Evolutionary conservation across 2,329 filamentous ascomycete species (phyloP).

Genomic region (Fusarium pseudoanthophilum): DNA sequence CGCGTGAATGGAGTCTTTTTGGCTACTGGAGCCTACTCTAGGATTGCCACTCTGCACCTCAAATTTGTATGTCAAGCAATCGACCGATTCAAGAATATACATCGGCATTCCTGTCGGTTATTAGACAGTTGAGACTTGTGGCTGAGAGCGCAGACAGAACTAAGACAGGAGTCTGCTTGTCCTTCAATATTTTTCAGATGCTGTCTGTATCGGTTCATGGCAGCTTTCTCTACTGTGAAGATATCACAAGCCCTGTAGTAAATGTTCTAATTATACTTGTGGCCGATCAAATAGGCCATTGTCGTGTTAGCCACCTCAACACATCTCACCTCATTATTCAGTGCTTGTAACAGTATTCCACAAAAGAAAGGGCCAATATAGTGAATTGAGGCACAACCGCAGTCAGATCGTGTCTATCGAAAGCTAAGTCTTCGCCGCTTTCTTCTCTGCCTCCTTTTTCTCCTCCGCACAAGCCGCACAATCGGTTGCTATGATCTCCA

Average conservation of each 20-base stretch:
- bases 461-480: neutral
- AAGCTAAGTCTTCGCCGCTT: neutral
- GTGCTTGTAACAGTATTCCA: neutral
- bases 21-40: too few species aligned
- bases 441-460: neutral
- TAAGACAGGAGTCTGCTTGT: neutral
- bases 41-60: too few species aligned
- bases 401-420: too few species aligned
- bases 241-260: neutral
- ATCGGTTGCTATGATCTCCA: neutral
- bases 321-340: too few species aligned
- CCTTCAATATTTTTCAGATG: neutral
- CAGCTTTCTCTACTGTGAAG: accelerated
- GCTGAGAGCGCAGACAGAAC: too few species aligned
- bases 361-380: neutral
- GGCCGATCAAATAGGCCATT: accelerated
- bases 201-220: neutral
- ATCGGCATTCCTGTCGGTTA: accelerated
- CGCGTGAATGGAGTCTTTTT: too few species aligned
- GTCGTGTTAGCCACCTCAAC: too few species aligned
- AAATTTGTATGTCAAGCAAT: too few species aligned
- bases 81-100: accelerated
- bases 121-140: too few species aligned
- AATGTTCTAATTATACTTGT: neutral
- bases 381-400: too few species aligned